Conservation (phyloP, 1,139 yeast species). For the Yamadazyma spencermartinsiae region DNA sequence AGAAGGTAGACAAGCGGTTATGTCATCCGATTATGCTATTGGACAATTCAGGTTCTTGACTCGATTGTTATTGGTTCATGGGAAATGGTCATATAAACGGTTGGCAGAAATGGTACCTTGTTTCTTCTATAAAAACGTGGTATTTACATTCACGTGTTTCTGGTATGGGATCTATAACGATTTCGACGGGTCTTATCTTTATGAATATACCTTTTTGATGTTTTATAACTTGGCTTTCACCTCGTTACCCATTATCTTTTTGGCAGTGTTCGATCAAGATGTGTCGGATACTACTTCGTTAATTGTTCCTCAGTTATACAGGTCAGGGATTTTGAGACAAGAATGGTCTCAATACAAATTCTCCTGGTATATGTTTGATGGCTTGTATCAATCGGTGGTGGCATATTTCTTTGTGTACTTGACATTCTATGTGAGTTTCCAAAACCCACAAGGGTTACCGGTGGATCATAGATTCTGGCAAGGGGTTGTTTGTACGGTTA, state of each 20-base stretch:
- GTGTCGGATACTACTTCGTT: slow-evolving; percentile 58
- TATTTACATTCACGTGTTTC: slow-evolving; percentile 59
- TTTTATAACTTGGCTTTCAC: slow-evolving; percentile 66
- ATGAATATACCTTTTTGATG: slow-evolving; percentile 63
- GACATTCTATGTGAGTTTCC: slow-evolving; percentile 45
- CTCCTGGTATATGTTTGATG: slow-evolving; percentile 58
- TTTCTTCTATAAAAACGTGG: slow-evolving; percentile 63
- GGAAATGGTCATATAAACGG: slow-evolving; percentile 65
- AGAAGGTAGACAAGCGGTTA: slow-evolving; percentile 68
- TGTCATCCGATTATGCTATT: slow-evolving; percentile 67
- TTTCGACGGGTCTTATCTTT: slow-evolving; percentile 63
- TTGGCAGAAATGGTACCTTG: slow-evolving; percentile 66
- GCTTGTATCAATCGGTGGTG: slow-evolving; percentile 56
- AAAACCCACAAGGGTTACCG: slow-evolving; percentile 47
- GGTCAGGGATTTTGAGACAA: slow-evolving; percentile 51
- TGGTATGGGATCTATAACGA: slow-evolving; percentile 61
- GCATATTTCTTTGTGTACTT: slow-evolving; percentile 58
- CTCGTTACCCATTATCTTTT: slow-evolving; percentile 58
- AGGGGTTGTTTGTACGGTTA: slow-evolving; percentile 50
- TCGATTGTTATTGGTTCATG: slow-evolving; percentile 58
- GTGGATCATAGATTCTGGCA: slow-evolving; percentile 62
- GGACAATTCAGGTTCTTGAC: slow-evolving; percentile 61
- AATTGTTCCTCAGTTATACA: slow-evolving; percentile 59
- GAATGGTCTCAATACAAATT: slow-evolving; percentile 58
- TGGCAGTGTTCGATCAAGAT: slow-evolving; percentile 64